phyloP scores from a whole-genome alignment of 208 protist species.

The Angomonas ambiguus region DNA sequence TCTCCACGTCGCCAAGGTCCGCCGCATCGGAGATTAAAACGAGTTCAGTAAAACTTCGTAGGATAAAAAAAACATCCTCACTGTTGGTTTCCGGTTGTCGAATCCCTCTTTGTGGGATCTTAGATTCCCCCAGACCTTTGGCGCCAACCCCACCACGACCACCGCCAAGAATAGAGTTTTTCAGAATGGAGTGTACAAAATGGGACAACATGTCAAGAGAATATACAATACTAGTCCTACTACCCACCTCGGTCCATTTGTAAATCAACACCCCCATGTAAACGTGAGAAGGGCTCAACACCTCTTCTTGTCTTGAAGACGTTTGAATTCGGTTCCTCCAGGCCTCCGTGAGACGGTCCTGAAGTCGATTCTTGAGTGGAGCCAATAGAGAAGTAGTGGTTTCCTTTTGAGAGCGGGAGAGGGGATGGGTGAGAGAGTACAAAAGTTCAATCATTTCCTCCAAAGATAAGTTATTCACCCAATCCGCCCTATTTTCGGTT shows the following conservation, averaged over 20 bases:
- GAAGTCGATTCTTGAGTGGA: neutral
- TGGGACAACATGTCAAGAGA: neutral
- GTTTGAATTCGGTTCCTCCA: neutral
- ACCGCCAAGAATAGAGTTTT: neutral
- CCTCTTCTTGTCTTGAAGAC: neutral
- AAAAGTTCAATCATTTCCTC: slow-evolving; percentile 27
- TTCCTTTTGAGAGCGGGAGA: neutral
- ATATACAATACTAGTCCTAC: neutral
- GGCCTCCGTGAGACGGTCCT: too few relatives aligned
- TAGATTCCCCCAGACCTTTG: too few relatives aligned
- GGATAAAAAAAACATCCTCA: neutral
- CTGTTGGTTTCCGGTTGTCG: neutral
- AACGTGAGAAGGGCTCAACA: neutral
- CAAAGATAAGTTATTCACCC: slow-evolving; percentile 3
- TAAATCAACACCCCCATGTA: neutral
- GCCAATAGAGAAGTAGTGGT: neutral
- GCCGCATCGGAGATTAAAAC: neutral
- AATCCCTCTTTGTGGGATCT: neutral
- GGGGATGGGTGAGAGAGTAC: slow-evolving; percentile 9
- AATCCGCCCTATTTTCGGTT: neutral
- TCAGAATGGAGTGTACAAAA: neutral
- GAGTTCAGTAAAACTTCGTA: neutral
- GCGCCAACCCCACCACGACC: too few relatives aligned
- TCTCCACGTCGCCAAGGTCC: neutral
- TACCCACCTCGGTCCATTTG: neutral